Evolutionary conservation across 208 protist species (phyloP), one percentile per base, ranked within the genome.

Genomic region (Trypanosoma cruzi): DNA sequence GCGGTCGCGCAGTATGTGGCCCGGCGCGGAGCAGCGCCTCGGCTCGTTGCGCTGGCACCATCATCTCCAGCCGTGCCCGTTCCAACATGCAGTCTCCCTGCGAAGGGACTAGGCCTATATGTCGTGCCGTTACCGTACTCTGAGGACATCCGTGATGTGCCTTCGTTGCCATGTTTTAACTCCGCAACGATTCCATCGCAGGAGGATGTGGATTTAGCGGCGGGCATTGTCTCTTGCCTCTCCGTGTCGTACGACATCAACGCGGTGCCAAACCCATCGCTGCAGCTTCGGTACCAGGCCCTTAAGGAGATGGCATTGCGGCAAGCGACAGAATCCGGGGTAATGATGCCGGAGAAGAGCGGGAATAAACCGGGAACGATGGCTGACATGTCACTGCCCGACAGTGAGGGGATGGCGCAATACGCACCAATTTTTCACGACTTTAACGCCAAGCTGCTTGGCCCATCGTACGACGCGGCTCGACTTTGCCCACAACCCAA

Each of bases 71-170:
- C 65, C 42, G 32, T 46, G 42, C 60, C 37, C 18, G 13, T 64
- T 44, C 56, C 37, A 56, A 28, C 26, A 14, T 20, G 54, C 56
- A 28, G 54, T 54, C 50, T 59, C 66, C 81, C 85, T 7, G 77
- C 71, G 31, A 66, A 91, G 48, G 87, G 88, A 37, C 49, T 91
- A 55, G 92, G 92, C n/a, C 68, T 97, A 13, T 89, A 94, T 60
- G 64, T 95, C 36, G 73, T 97, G 22, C 85, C 85, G 22, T 68
- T 97, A 14, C 89, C 93, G 14, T 97, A 88, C 66, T 90, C 89
- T 2, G 89, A 96, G 24, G 93, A 94, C 48, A 57, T 96, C 16
- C 80, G 90, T 37, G 29, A 37, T 1, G 40, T 92, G 22, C 80
- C 82, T 1, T 29, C 71, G 1, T 54, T 80, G 46, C n/a, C 59